Conservation (phyloP, 306 rosid genomes). For the Dicorynia guianensis region DNA sequence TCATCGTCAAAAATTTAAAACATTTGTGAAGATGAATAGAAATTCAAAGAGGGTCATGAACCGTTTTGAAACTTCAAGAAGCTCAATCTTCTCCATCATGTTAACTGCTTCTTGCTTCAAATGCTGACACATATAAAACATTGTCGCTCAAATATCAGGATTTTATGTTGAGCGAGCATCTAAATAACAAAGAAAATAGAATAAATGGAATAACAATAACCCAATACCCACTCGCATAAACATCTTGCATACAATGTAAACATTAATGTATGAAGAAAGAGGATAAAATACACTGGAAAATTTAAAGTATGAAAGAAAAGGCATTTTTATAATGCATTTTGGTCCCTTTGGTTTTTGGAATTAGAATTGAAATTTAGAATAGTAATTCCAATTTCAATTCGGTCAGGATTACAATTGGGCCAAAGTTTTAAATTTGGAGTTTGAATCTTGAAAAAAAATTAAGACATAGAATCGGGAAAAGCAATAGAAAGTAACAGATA, state of each 20-base stretch:
- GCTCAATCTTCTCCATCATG: conserved; percentile 74
- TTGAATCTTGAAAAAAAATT: no score
- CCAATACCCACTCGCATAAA: no score
- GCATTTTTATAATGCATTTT: no score
- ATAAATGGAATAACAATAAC: not conserved
- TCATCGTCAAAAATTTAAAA: not conserved
- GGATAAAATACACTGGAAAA: not conserved
- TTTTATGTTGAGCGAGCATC: not conserved
- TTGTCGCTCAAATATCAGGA: conserved; percentile 22
- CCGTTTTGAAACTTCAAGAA: conserved; percentile 81
- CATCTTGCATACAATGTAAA: not conserved
- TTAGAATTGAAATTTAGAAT: no score
- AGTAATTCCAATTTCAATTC: no score
- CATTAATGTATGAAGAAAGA: not conserved
- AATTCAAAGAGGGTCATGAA: conserved; percentile 32
- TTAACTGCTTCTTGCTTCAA: conserved; percentile 66
- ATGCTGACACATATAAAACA: conserved; percentile 56
- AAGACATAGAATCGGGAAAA: no score
- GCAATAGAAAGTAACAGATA: no score
- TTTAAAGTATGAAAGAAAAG: not conserved
- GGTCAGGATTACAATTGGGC: no score
- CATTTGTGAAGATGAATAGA: not conserved
- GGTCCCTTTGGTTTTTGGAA: no score
- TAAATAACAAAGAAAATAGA: not conserved
- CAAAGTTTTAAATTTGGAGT: no score